These are phyloP conservation scores for Verbena officinalis DNA, from an alignment of 257 asterid species.

Conservation along the genomic window DNA sequence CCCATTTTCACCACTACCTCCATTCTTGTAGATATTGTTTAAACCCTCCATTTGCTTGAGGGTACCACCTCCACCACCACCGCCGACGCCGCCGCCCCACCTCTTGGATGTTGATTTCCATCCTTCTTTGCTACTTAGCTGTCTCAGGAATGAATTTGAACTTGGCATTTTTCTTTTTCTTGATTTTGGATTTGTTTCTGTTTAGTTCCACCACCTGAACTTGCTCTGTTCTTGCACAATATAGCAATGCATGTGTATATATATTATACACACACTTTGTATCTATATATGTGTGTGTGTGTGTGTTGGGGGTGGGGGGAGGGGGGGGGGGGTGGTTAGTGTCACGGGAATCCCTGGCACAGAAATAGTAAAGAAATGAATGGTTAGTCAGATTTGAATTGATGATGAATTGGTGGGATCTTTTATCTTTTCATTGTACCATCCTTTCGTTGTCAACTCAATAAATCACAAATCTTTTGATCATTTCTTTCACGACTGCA, in stretches of 20 bases:
- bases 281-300: conserved; percentile 1
- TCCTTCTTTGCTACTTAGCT: conserved; percentile 74
- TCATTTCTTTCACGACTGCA: conserved; percentile 25
- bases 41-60: conserved; percentile 53
- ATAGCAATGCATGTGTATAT: conserved; percentile 5
- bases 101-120: conserved; percentile 68
- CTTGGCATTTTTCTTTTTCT: conserved; percentile 44
- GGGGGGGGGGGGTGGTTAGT: conserved; percentile 10
- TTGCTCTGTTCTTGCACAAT: conserved; percentile 3
- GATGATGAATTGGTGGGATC: conserved; percentile 48
- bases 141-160: conserved; percentile 70
- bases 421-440: conserved; percentile 27
- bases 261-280: no score
- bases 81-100: conserved; percentile 50
- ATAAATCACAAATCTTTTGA: conserved; percentile 38
- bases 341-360: conserved; percentile 59
- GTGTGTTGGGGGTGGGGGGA: no score
- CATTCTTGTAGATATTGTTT: conserved; percentile 10
- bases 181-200: background rate
- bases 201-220: background rate
- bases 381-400: conserved; percentile 10
- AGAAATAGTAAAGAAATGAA: conserved; percentile 33
- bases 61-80: conserved; percentile 11
- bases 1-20: conserved; percentile 30
- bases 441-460: conserved; percentile 35